Conservation (phyloP, 140 eudicot genomes). For the Erigeron philadelphicus region DNA sequence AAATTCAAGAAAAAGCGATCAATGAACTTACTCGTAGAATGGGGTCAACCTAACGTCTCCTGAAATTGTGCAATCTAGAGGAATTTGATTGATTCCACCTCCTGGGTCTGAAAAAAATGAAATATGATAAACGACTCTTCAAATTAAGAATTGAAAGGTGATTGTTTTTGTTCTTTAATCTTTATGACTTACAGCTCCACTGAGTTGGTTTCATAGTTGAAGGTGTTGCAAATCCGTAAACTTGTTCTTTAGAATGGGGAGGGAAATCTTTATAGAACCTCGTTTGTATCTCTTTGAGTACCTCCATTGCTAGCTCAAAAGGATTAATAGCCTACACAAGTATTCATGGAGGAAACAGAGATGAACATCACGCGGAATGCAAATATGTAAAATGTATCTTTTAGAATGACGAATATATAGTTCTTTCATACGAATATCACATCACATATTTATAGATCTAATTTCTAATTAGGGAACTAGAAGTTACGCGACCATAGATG, state of each 20-base stretch:
- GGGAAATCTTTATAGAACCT: conserved; percentile 82
- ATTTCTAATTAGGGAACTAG: neutral
- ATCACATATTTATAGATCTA: neutral
- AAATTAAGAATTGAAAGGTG: neutral
- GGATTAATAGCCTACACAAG: conserved; percentile 72
- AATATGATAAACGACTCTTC: neutral
- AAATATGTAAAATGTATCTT: neutral
- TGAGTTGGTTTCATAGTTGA: conserved; percentile 97
- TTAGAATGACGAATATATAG: neutral
- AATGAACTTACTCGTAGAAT: conserved; percentile 59
- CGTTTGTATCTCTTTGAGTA: conserved; percentile 67
- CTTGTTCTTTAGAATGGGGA: conserved; percentile 73
- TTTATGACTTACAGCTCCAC: conserved; percentile 68
- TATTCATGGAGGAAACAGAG: neutral
- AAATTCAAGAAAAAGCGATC: neutral
- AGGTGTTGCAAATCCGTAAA: conserved; percentile 86
- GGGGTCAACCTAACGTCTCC: conserved; percentile 99
- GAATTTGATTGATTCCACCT: conserved; percentile 93
- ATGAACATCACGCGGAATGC: neutral
- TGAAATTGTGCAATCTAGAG: conserved; percentile 63
- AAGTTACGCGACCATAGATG: neutral
- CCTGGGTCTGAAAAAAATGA: conserved; percentile 61
- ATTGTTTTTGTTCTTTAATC: conserved; percentile 2
- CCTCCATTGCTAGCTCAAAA: conserved; percentile 89
- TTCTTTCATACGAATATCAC: neutral